phyloP scores from a whole-genome alignment of 2,329 filamentous ascomycete species.

The Cladosporium phlei region DNA sequence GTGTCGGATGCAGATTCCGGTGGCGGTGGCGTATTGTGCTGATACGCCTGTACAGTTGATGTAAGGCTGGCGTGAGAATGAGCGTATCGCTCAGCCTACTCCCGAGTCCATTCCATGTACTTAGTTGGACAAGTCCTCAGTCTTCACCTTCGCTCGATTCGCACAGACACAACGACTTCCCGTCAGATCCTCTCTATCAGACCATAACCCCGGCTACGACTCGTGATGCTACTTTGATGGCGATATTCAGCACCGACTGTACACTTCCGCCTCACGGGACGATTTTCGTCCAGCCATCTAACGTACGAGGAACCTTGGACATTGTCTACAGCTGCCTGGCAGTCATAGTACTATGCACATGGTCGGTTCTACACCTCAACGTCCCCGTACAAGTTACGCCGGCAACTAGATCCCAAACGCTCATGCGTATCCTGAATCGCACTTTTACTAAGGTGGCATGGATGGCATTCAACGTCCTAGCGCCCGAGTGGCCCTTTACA shows the following conservation, averaged over 20 bases:
- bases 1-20: too few species aligned
- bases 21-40: too few species aligned
- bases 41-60: too few species aligned
- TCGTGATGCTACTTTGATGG: too few species aligned
- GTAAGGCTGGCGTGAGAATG: too few species aligned
- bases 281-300: background rate
- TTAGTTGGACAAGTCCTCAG: too few species aligned
- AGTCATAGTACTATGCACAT: background rate
- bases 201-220: too few species aligned
- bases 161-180: too few species aligned
- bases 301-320: background rate
- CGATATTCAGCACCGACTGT: background rate
- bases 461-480: background rate
- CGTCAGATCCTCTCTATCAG: too few species aligned
- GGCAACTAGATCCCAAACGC: background rate
- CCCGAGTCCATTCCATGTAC: too few species aligned
- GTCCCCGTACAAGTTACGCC: background rate
- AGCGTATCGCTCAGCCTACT: too few species aligned
- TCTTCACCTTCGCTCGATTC: too few species aligned
- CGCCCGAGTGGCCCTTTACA: background rate
- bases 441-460: background rate
- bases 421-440: background rate
- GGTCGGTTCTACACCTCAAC: background rate
- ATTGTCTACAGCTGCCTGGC: background rate
- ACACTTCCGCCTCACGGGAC: background rate